Evolutionary conservation across 2,329 filamentous ascomycete genomes (phyloP).

Genomic region (Arthrobotrys iridis): DNA sequence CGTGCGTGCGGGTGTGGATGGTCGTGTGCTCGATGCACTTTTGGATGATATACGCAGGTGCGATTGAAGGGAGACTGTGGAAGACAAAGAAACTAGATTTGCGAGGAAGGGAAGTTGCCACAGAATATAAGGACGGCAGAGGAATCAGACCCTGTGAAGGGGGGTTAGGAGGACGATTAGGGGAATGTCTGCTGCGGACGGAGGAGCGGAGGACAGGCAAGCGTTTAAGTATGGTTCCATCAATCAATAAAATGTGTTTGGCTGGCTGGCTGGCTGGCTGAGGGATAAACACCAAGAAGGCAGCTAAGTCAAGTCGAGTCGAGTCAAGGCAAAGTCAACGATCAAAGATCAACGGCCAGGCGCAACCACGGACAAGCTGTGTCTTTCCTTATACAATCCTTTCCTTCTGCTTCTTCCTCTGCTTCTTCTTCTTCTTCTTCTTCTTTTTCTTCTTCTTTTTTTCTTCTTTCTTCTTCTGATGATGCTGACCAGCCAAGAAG

Average conservation of each 20-base stretch:
- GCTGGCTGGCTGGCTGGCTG: neutral
- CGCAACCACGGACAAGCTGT: neutral
- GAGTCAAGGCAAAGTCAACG: neutral
- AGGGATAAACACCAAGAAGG: slow-evolving; percentile 40
- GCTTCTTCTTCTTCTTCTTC: no score
- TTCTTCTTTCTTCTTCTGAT: no score
- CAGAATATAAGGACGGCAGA: neutral
- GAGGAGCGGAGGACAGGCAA: slow-evolving; percentile 5
- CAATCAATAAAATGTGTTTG: neutral
- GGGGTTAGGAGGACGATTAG: slow-evolving; percentile 38
- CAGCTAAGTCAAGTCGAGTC: slow-evolving; percentile 3
- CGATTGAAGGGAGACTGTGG: neutral
- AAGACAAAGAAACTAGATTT: neutral
- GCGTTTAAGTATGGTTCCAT: neutral
- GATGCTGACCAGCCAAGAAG: neutral
- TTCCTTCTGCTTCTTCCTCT: no score
- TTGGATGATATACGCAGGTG: neutral
- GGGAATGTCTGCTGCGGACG: slow-evolving; percentile 11
- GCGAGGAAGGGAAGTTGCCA: neutral
- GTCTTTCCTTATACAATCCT: no score
- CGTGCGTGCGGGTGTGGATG: slow-evolving; percentile 8
- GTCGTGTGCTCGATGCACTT: slow-evolving; percentile 17
- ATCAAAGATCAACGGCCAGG: neutral
- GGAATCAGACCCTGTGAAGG: slow-evolving; percentile 12
- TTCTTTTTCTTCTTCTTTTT: no score